Evolutionary conservation across 1,139 yeast species (phyloP), one percentile per base, ranked within the genome.

Genomic region (Candida tropicalis): DNA sequence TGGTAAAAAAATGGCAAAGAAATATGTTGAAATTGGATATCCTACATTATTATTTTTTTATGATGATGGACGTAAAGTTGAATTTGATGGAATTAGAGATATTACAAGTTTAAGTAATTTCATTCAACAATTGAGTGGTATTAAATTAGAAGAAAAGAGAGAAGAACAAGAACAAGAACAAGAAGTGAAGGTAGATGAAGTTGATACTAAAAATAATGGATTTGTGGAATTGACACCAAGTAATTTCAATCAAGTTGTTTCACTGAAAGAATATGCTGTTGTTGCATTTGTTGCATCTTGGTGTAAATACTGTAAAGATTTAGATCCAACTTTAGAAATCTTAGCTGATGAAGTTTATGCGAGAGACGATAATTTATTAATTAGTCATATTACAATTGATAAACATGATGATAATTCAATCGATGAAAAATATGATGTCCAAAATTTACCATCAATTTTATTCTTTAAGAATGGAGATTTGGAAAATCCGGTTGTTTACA

Each of bases 11-110:
- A 68, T 80, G 62, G 73, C 80, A 28, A 74, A 73, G 48, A 73
- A 77, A 56, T 84, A 77, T 60, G 75, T 75, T 12, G 67, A 82
- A 38, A 70, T 75, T 41, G 87, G 87, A 12, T 87, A 71, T 57
- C 95, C 95, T 5, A 81, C 87, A 24, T 57, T 87, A 50, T 72
- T 73, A 52, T 68, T 81, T 54, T 79, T 84, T 56, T 73, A 74
- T 47, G 68, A 70, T 23, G 75, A 73, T 38, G 81, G 80, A 17
- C 67, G 68, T 23, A 75, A 73, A 34, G 57, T 77, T 27, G 77
- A 70, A 33, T 81, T 63, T 52, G 66, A 64, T 35, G 85, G 84
- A 3, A 54, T 59, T 25, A 65, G 85, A 51, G 81, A 75, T 46
- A 55, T 69, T 23, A 72, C 70, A 23, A 54, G 71, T 13, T 66